Evolutionary conservation across 1,284 basidiomycete species (phyloP).

Genomic region (Rhizopogon parksii): DNA sequence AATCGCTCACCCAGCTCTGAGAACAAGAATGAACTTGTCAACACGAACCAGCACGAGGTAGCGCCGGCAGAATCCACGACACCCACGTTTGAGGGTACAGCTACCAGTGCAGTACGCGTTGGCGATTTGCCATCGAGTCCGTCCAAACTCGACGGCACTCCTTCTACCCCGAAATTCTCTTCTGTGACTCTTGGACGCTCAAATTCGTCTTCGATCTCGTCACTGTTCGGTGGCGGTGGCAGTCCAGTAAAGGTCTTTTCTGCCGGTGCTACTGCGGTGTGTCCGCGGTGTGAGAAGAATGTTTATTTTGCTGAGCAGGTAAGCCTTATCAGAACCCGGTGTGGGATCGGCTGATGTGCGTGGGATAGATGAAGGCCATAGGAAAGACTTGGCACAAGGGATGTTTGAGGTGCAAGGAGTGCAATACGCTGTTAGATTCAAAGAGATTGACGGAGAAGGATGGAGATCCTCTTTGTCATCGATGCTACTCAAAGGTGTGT

Average conservation of each 20-base stretch:
- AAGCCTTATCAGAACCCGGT: neutral
- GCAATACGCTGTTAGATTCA: conserved; percentile 59
- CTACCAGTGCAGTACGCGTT: too few species aligned
- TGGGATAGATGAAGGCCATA: conserved; percentile 57
- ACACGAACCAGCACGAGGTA: conserved; percentile 15
- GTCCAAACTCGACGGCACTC: conserved; percentile 14
- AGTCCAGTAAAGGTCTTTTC: conserved; percentile 33
- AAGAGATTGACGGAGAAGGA: conserved; percentile 66
- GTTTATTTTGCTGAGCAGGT: conserved; percentile 65
- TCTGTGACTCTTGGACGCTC: conserved; percentile 8
- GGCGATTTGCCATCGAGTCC: conserved; percentile 28
- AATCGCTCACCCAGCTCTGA: conserved; percentile 19
- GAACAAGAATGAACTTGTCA: conserved; percentile 17
- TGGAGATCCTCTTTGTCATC: conserved; percentile 58
- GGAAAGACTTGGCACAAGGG: conserved; percentile 70
- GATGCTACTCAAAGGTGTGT: conserved; percentile 67
- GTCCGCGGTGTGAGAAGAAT: conserved; percentile 50
- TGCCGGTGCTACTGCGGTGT: conserved; percentile 39
- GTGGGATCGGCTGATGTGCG: conserved; percentile 8
- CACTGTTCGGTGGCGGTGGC: conserved; percentile 30
- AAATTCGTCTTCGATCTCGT: conserved; percentile 10
- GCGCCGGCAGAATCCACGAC: conserved; percentile 16
- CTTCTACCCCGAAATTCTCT: conserved; percentile 8
- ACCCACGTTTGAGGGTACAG: neutral
- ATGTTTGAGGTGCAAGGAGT: conserved; percentile 68